Conservation (phyloP, 2,329 filamentous ascomycete genomes). For the Bertia moriformis region DNA sequence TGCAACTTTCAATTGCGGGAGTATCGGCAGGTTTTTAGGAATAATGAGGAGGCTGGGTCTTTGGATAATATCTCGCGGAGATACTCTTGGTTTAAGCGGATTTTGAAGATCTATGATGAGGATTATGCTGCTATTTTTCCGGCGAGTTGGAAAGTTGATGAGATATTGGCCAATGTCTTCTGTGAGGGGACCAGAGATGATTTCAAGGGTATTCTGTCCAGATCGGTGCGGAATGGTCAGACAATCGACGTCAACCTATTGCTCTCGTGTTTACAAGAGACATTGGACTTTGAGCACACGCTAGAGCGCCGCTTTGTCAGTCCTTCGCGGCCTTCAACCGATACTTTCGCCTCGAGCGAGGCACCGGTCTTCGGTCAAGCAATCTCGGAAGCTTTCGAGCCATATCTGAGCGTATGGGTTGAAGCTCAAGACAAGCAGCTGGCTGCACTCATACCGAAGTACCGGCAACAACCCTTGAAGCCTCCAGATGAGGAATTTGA, state of each 20-base stretch:
- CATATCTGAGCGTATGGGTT: conserved; percentile 92
- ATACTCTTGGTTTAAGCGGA: conserved; percentile 93
- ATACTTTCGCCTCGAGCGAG: conserved; percentile 70
- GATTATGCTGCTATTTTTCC: conserved; percentile 86
- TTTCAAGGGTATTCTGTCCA: conserved; percentile 83
- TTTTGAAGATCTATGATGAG: conserved; percentile 88
- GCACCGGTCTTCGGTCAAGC: conserved; percentile 73
- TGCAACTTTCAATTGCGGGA: conserved; percentile 93
- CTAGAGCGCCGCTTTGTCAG: conserved; percentile 72
- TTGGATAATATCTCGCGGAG: conserved; percentile 90
- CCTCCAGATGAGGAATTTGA: conserved; percentile 84
- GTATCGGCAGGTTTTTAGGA: conserved; percentile 87
- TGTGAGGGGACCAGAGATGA: conserved; percentile 93
- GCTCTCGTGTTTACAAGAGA: conserved; percentile 81
- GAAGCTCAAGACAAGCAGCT: conserved; percentile 88
- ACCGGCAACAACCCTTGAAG: conserved; percentile 67
- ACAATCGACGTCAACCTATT: conserved; percentile 81
- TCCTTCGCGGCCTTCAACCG: conserved; percentile 67
- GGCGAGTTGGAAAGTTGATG: conserved; percentile 73
- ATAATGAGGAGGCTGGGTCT: conserved; percentile 90
- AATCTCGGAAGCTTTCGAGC: conserved; percentile 93
- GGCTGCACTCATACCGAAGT: conserved; percentile 70
- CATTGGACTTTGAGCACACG: conserved; percentile 87
- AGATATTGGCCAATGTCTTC: conserved; percentile 78
- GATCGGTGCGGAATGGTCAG: conserved; percentile 53